phyloP scores from a whole-genome alignment of 805 yeast genomes.

The Metschnikowia peoriensis region DNA sequence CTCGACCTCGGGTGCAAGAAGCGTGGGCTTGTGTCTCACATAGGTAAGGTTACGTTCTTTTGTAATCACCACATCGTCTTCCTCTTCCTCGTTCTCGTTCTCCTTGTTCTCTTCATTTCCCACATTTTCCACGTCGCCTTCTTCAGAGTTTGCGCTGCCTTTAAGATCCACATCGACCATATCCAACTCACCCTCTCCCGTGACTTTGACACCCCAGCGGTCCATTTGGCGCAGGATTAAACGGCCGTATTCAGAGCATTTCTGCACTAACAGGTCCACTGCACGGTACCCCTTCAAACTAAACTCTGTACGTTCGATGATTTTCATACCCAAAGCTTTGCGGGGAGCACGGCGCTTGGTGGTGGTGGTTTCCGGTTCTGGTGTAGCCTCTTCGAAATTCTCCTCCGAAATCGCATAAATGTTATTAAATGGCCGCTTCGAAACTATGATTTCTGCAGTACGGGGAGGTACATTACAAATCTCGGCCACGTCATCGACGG shows the following conservation, averaged over 20 bases:
- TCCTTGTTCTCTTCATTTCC: conserved; percentile 18
- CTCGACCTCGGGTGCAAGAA: conserved; percentile 60
- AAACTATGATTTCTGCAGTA: conserved; percentile 62
- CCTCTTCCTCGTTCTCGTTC: conserved; percentile 23
- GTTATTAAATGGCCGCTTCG: conserved; percentile 64
- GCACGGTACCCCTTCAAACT: conserved; percentile 89
- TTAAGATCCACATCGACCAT: conserved; percentile 45
- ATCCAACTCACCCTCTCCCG: conserved; percentile 68
- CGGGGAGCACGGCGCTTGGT: conserved; percentile 32
- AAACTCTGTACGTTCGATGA: conserved; percentile 65
- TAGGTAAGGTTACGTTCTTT: conserved; percentile 32
- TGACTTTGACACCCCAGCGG: conserved; percentile 84
- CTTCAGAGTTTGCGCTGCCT: no score
- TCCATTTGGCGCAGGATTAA: conserved; percentile 68
- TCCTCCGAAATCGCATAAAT: conserved; percentile 59
- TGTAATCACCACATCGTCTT: conserved; percentile 31
- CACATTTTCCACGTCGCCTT: no score
- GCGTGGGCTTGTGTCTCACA: conserved; percentile 68
- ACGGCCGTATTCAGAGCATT: conserved; percentile 77
- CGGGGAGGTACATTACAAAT: conserved; percentile 68
- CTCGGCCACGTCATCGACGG: conserved; percentile 73
- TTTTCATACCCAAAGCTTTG: conserved; percentile 64
- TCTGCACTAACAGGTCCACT: conserved; percentile 84
- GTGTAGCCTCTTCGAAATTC: conserved; percentile 40
- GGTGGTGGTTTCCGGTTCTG: conserved; percentile 26